A percentile compares a stretch with the other conserved stretches of the same genome.
Evolutionary conservation across 2,329 filamentous ascomycete species (phyloP).

Genomic region (Xylariaceae sp.): DNA sequence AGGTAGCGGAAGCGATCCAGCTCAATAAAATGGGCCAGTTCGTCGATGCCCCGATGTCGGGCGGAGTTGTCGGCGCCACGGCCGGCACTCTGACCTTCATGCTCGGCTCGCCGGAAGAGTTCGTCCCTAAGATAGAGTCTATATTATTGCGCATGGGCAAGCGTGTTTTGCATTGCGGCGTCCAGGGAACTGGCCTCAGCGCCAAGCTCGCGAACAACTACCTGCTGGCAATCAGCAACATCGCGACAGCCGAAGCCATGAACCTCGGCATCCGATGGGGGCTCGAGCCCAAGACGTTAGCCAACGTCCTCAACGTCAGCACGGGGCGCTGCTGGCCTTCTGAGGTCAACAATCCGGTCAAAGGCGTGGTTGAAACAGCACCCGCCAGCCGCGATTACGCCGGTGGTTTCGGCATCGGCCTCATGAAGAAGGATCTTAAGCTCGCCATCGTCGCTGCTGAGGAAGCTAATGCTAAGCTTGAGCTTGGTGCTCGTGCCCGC

Average conservation of each 20-base stretch:
- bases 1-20: constrained; percentile 64
- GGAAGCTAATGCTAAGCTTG: constrained; percentile 61
- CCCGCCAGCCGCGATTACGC: constrained; percentile 71
- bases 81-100: constrained; percentile 93
- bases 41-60: constrained; percentile 94
- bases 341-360: constrained; percentile 92
- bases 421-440: constrained; percentile 77
- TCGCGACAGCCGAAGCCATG: constrained; percentile 62
- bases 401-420: constrained; percentile 68
- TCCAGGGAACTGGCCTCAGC: constrained; percentile 77
- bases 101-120: constrained; percentile 64
- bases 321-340: constrained; percentile 96
- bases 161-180: constrained; percentile 78
- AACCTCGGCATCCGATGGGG: constrained; percentile 58
- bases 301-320: constrained; percentile 84
- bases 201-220: constrained; percentile 98
- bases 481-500: constrained; percentile 57
- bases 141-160: constrained; percentile 79
- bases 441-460: constrained; percentile 67
- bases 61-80: constrained; percentile 84
- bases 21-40: constrained; percentile 67
- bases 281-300: constrained; percentile 59
- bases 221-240: constrained; percentile 88
- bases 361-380: constrained; percentile 70
- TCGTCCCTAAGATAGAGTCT: constrained; percentile 60